phyloP scores from a whole-genome alignment of 2,329 filamentous ascomycete species.

The Periconia macrospinosa region DNA sequence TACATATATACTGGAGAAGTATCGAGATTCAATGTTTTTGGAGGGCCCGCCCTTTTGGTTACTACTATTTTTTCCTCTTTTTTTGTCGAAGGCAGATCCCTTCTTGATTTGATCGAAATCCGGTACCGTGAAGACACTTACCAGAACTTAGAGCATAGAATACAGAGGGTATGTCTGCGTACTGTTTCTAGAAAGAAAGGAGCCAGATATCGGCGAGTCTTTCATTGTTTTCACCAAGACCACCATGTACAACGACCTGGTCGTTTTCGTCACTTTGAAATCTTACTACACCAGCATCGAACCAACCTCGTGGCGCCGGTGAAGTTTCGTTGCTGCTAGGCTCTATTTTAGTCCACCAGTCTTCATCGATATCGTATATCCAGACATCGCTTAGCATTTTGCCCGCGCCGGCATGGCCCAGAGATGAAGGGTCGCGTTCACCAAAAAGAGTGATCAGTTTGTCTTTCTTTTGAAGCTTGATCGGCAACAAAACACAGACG shows the following conservation, averaged over 20 bases:
- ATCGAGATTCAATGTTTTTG: too few species aligned
- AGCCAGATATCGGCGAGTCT: conserved; percentile 55
- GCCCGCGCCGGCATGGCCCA: conserved; percentile 58
- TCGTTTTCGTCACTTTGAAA: conserved; percentile 29
- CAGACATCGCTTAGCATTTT: conserved; percentile 60
- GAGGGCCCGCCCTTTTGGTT: too few species aligned
- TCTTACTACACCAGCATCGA: conserved; percentile 52
- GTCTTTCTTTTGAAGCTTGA: conserved; percentile 39
- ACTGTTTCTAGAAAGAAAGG: conserved; percentile 35
- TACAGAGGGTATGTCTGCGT: too few species aligned
- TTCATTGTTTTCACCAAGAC: conserved; percentile 56
- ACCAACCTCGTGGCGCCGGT: conserved; percentile 56
- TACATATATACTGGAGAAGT: too few species aligned
- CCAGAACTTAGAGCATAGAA: too few species aligned
- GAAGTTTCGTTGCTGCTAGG: conserved; percentile 20
- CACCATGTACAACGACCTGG: conserved; percentile 52
- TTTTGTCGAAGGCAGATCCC: too few species aligned
- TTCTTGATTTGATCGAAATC: too few species aligned
- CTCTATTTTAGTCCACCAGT: conserved; percentile 38
- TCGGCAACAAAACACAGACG: conserved; percentile 51
- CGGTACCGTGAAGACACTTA: too few species aligned
- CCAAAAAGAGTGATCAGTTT: conserved; percentile 57
- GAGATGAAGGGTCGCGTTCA: conserved; percentile 55
- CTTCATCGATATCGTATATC: conserved; percentile 45
- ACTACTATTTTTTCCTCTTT: too few species aligned